Conservation (phyloP, 2,329 filamentous ascomycete species). For the Trichoderma breve region DNA sequence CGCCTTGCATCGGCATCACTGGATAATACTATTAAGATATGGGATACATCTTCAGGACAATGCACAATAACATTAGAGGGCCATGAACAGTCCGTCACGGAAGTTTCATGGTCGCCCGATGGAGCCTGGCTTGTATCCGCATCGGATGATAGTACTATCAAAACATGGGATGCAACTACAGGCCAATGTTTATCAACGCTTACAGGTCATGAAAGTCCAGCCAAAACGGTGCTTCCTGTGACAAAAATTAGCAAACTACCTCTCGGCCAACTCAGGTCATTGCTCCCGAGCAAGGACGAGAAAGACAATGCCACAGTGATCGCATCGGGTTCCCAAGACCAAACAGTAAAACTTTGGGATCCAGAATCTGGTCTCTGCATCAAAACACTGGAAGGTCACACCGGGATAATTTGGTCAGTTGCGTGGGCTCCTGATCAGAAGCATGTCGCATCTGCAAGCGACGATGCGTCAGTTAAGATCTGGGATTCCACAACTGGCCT, state of each 20-base stretch:
- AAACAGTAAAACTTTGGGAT: neutral
- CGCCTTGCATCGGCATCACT: neutral
- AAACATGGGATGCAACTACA: neutral
- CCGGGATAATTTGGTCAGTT: neutral
- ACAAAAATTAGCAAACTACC: neutral
- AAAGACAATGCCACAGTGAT: neutral
- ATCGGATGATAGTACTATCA: neutral
- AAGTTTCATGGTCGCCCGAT: neutral
- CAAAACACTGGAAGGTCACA: neutral
- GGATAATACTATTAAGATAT: neutral
- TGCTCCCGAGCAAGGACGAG: neutral
- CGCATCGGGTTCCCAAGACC: neutral
- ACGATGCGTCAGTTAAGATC: neutral
- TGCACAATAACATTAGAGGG: neutral
- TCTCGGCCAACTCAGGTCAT: neutral
- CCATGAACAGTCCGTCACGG: neutral
- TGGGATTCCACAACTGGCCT: neutral
- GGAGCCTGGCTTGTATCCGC: neutral
- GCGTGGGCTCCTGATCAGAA: neutral
- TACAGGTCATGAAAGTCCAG: neutral
- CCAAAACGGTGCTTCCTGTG: neutral
- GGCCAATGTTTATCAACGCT: neutral
- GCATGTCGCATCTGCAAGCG: neutral
- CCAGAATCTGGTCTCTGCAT: neutral
- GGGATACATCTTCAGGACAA: neutral